Evolutionary conservation across 768 basidiomycete genomes (phyloP), one percentile per base, ranked within the genome.

Genomic region (Guyanaporus albipodus): DNA sequence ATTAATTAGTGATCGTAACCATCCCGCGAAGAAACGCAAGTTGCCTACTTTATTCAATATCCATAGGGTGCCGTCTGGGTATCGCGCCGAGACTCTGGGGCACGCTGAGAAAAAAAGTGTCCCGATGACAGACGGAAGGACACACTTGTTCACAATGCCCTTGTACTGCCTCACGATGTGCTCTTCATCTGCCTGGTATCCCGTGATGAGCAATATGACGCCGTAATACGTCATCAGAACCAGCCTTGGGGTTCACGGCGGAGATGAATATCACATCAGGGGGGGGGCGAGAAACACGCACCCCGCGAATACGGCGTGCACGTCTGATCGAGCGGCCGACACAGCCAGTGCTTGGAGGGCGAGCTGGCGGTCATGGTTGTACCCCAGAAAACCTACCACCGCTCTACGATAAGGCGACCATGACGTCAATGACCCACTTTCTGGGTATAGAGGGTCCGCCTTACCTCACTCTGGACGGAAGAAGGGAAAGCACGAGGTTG

Each of bases 201-300:
- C 88, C 6, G 83, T 72, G 24, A 87, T 60, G 0, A 86, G 74
- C 2, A 90, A 72, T 5, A 89, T 77, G 41, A 82, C 74, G 22
- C 87, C 84, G 43, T 86, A 72, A 58, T 89, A 90, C 4, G 85
- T 85, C 85, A 91, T 90, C 8, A 91, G 65, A 0, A 85, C 77
- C n/a, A 91, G 68, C 12, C 85, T 85, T 45, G 15, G n/a, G 33
- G 19, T 38, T 8, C 38, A 31, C 19, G n/a, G 9, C n/a, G 23
- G 24, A 56, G 38, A 38, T 26, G 21, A 42, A 36, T 28, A 31
- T 8, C 18, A 46, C 22, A 9, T 21, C 3, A 24, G 10, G 18
- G 27, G 4, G 23, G 45, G 38, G 22, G n/a, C 18, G 11, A 42
- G 31, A 27, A 19, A 36, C 33, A 66, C 79, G 28, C 49, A 86